These are phyloP conservation scores for Ilyonectria robusta DNA, from an alignment of 2,329 filamentous ascomycete genomes.

Conservation along the genomic window DNA sequence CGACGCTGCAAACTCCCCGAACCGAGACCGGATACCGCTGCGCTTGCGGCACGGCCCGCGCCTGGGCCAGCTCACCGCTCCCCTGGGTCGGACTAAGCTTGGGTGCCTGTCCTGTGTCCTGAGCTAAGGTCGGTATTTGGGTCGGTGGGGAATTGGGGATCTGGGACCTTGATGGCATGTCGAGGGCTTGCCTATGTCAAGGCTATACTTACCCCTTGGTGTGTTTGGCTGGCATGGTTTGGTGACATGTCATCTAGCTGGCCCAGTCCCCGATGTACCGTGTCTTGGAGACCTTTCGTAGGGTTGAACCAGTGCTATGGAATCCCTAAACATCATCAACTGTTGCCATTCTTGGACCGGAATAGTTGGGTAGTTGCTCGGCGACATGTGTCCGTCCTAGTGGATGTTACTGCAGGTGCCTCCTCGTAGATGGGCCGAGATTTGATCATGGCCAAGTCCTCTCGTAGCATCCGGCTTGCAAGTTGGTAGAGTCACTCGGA, in stretches of 20 bases:
- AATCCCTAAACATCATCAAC: too few relatives aligned
- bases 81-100: slow-evolving; percentile 1
- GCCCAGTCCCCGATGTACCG: neutral
- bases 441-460: too few relatives aligned
- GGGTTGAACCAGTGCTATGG: too few relatives aligned
- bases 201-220: neutral
- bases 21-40: slow-evolving; percentile 5
- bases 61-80: slow-evolving; percentile 10
- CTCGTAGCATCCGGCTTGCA: too few relatives aligned
- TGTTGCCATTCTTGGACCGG: too few relatives aligned
- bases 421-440: too few relatives aligned
- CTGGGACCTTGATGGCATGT: slow-evolving; percentile 25
- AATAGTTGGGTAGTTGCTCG: neutral
- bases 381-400: too few relatives aligned
- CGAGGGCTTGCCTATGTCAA: neutral
- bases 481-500: too few relatives aligned
- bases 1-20: neutral
- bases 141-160: slow-evolving; percentile 9
- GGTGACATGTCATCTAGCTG: neutral
- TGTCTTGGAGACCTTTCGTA: too few relatives aligned
- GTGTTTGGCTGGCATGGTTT: neutral
- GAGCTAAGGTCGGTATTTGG: slow-evolving; percentile 12
- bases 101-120: slow-evolving; percentile 4
- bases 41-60: slow-evolving; percentile 26
- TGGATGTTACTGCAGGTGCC: too few relatives aligned